Percentiles rank a stretch among this genome's conserved stretches.
Evolutionary conservation across 1,284 basidiomycete genomes (phyloP).

Genomic region (Cryptococcus amylolentus): DNA sequence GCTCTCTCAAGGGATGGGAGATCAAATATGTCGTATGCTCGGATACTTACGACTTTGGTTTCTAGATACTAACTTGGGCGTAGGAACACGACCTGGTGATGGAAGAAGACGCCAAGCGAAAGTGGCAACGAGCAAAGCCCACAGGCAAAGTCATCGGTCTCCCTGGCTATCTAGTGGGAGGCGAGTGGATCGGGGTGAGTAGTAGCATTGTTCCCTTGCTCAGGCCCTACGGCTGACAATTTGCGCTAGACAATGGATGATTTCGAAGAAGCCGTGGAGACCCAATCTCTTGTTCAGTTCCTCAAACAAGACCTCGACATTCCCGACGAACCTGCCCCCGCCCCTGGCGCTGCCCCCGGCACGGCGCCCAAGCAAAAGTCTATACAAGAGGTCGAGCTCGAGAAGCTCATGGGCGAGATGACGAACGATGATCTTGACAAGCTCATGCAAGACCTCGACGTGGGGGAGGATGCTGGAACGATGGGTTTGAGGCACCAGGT

Average conservation of each 20-base stretch:
- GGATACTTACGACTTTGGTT: no score
- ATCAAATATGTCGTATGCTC: slow-evolving; percentile 43
- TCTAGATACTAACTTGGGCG: neutral
- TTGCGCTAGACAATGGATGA: slow-evolving; percentile 44
- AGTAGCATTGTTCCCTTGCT: neutral
- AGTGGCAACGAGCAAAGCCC: slow-evolving; percentile 47
- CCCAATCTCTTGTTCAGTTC: slow-evolving; percentile 33
- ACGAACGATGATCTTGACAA: slow-evolving; percentile 40
- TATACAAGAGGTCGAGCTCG: slow-evolving; percentile 43
- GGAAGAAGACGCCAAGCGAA: slow-evolving; percentile 44
- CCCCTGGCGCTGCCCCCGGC: slow-evolving; percentile 5
- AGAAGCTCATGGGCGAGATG: slow-evolving; percentile 45
- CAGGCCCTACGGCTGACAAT: neutral
- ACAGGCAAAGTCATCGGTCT: slow-evolving; percentile 40
- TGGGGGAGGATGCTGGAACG: slow-evolving; percentile 8
- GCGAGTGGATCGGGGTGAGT: slow-evolving; percentile 48
- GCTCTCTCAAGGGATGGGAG: slow-evolving; percentile 38
- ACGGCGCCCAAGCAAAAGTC: slow-evolving; percentile 14
- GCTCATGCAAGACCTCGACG: slow-evolving; percentile 36
- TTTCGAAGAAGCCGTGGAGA: slow-evolving; percentile 47
- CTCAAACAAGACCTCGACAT: slow-evolving; percentile 42
- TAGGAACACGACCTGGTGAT: slow-evolving; percentile 42
- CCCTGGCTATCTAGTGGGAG: slow-evolving; percentile 46
- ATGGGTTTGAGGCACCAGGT: neutral
- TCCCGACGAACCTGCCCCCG: neutral